Conservation (phyloP, 768 basidiomycete genomes). For the Termitomyces sp. region DNA sequence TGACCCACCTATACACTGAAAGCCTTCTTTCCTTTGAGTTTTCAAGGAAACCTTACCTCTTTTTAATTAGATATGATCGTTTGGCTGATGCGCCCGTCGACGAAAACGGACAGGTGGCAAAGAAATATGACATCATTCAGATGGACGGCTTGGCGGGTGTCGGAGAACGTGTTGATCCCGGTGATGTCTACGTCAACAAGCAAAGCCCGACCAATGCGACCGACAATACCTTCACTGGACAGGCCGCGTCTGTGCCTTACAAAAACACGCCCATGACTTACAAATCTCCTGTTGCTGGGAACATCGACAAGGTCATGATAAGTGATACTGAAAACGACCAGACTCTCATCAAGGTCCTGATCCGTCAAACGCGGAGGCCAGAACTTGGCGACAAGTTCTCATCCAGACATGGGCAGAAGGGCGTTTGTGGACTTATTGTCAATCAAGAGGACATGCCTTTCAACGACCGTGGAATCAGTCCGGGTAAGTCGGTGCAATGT, state of each 20-base stretch:
- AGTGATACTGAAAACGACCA: conserved; percentile 97
- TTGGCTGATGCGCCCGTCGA: conserved; percentile 88
- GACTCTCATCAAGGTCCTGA: conserved; percentile 93
- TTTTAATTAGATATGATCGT: conserved; percentile 70
- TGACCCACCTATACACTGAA: not conserved
- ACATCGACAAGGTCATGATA: conserved; percentile 97
- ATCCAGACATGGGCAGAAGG: conserved; percentile 96
- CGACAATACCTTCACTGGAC: conserved; percentile 82
- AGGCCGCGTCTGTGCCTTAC: conserved; percentile 79
- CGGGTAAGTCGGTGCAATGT: conserved; percentile 45
- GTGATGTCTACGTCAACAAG: conserved; percentile 95
- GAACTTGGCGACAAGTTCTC: conserved; percentile 99
- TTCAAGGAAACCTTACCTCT: not conserved
- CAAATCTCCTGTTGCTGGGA: conserved; percentile 89
- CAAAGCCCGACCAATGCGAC: conserved; percentile 94
- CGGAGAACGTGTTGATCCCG: conserved; percentile 89
- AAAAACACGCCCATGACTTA: conserved; percentile 90
- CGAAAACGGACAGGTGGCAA: conserved; percentile 71
- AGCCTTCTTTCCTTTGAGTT: too few species aligned
- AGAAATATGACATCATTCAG: conserved; percentile 89
- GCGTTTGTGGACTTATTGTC: conserved; percentile 97
- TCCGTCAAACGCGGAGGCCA: conserved; percentile 93
- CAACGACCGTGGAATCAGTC: conserved; percentile 94
- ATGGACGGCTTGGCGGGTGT: conserved; percentile 91
- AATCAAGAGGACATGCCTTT: conserved; percentile 99